Base-by-base conservation (phyloP, 805 yeast genomes). In the Kazachstania martiniae region DNA sequence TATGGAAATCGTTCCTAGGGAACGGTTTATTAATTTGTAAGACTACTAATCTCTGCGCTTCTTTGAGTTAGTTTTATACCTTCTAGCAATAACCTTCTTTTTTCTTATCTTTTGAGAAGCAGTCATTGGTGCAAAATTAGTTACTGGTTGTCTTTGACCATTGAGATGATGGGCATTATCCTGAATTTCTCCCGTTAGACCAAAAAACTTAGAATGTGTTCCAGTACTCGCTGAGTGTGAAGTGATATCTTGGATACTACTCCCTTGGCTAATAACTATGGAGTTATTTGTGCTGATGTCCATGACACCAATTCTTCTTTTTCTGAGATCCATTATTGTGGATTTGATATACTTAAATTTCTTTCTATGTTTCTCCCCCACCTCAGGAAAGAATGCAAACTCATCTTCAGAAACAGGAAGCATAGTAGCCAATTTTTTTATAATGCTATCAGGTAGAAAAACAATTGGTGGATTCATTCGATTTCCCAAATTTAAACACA, bases 381-480 rank as follows among this genome's bases (percentile, higher is more conserved):
- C 38, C 10, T 37, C 48, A 10, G 44, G 42, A 5, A 55, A 24
- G 4, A 36, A 37, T 4, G 37, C 22, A 34, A 50, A 53, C 23
- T 49, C 56, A 3, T 39, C 46, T 15, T 44, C 47, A 3, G 47
- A 37, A 5, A 36, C 34, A 3, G 60, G 60, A 12, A 55, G 29
- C 9, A 35, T 27, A 12, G 39, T 40, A 1, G 58, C 56, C 3
- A 51, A 34, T 28, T 44, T 47, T 33, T 38, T 46, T 9, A 55
- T 27, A 3, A 48, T 27, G 8, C 31, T 28, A 33, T 53, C 58
- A 0, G 58, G 45, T 4, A 54, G 27, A 28, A 47, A 42, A 4
- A 45, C 24, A 6, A 43, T 35, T 8, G 56, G 53, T 16, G 53
- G 53, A 22, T 36, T 43, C 39, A 43, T 29, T 25, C 43, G 31